Base-by-base conservation (phyloP, 352 stramenopile species). In the Globisporangium spinosum region DNA sequence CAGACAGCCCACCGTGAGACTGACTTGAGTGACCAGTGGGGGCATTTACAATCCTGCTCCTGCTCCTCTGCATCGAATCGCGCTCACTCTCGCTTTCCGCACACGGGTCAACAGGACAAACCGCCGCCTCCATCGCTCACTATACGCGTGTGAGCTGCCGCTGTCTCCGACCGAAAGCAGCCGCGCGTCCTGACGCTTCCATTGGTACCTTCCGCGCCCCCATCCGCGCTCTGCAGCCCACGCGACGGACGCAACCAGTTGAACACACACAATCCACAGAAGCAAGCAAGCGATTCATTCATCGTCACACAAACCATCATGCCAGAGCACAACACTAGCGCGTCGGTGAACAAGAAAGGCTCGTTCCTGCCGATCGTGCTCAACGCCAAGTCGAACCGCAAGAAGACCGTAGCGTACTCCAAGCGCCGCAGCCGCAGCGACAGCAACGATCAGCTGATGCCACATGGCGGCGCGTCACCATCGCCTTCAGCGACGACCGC, bases 291-390 rank as follows among this genome's bases (percentile, higher is more conserved):
- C 12, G 13, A 43, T 15, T 43, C 20, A 62, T 49, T 49, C 57
- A 22, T 13, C 9, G 7, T 2, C 56, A 61, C 20, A 25, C 27
- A 15, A 45, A 2, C 22, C 8, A 63, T 47, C 22, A 81, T 83
- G 76, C 38, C 67, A 23, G 70, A 80, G 67, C 71, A 69, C 51
- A 58, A 27, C 62, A 22, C 17, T 38, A 51, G 40, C 58, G 40
- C 61, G 61, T 12, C 47, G 13, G n/a, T 22, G 8, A 32, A 13
- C 29, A 78, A 78, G 45, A 85, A 83, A 55, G 63, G 64, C 47
- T 77, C 76, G 45, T 72, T 76, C 63, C 67, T 85, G 70, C 76
- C 76, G 17, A 76, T 83, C 47, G 75, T 74, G 56, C 71, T 78
- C 23, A 73, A 6, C 68, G 64, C 9, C 72, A 77, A 66, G 64